Evolutionary conservation across 768 basidiomycete genomes (phyloP), one percentile per base, ranked within the genome.

Genomic region (Rhodotorula paludigena): DNA sequence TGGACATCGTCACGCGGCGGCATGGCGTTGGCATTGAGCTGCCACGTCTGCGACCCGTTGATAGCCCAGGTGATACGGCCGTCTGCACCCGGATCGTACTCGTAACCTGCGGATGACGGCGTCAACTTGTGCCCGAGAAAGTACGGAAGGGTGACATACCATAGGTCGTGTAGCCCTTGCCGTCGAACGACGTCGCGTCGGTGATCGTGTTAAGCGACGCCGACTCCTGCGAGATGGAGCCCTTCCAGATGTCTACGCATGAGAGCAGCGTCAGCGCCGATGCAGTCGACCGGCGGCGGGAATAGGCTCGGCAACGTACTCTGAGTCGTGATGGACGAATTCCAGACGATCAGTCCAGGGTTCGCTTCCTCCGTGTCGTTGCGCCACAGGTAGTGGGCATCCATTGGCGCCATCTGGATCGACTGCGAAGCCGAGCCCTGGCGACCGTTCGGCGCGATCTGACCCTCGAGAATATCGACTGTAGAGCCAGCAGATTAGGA

Each of bases 61-160:
- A 84, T 84, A 55, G 84, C 86, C 92, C 93, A 97, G 5, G 89
- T 87, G 59, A 96, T 85, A 74, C 88, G 90, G 16, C 89, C 89
- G n/a, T 85, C 80, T 12, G 81, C 71, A 48, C 73, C 73, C 12
- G 69, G 69, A 30, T 57, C 57, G 59, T 65, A 73, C 38, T 73
- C 74, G 62, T 62, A 67, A 54, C 77, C 58, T 60, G 47, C 30
- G n/a, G n/a, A 74, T 61, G 74, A 66, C 6, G 48, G 4, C 7
- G 58, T 39, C 33, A 35, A 25, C 4, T 7, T 23, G 6, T 7
- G 28, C n/a, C 15, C 6, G 14, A 16, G 12, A 18, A 25, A 15
- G 41, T 5, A 18, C 44, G 9, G 4, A 21, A n/a, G n/a, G 2
- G 32, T 16, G 18, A n/a, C 66, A 36, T 10, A 68, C 68, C 62